Percentiles rank a stretch among this genome's conserved stretches.
phyloP scores from a whole-genome alignment of 2,329 filamentous ascomycete species.

The Intubia oerlemansii region DNA sequence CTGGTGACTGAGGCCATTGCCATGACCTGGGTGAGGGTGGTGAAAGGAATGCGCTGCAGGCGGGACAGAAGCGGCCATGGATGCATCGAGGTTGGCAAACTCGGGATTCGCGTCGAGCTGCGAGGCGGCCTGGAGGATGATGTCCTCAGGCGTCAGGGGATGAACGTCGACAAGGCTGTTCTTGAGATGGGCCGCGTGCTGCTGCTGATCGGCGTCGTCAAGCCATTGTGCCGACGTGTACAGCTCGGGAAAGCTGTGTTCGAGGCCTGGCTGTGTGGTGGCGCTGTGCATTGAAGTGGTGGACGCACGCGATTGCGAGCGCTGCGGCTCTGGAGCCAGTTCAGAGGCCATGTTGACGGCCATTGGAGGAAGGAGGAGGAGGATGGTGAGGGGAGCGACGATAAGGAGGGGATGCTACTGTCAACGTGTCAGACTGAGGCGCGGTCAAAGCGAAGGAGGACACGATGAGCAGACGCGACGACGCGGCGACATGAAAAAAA shows the following conservation, averaged over 20 bases:
- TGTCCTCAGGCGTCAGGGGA: constrained; percentile 34
- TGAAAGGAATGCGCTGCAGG: constrained; percentile 16
- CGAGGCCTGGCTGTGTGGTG: constrained; percentile 27
- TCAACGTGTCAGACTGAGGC: too few species aligned
- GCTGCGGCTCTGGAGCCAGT: constrained; percentile 22
- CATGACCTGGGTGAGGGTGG: constrained; percentile 1
- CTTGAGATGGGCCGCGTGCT: constrained; percentile 20
- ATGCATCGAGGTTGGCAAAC: constrained; percentile 24
- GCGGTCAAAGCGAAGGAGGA: too few species aligned
- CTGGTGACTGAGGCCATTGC: constrained; percentile 18
- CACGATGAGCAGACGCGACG: too few species aligned
- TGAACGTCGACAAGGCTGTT: constrained; percentile 9
- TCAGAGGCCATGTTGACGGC: constrained; percentile 7
- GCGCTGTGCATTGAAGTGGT: constrained; percentile 34
- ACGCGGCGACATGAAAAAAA: background rate
- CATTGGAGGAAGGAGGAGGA: constrained; percentile 10
- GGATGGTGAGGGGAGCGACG: background rate
- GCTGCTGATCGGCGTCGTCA: constrained; percentile 18
- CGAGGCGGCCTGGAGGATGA: constrained; percentile 34
- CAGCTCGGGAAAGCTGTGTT: constrained; percentile 24
- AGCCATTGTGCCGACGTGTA: constrained; percentile 28
- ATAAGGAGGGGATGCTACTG: too few species aligned
- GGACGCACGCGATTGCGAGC: constrained; percentile 31
- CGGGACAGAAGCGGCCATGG: constrained; percentile 24
- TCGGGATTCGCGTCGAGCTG: constrained; percentile 30